Conservation (phyloP, 1,284 basidiomycete genomes). For the Irpex lacteus region DNA sequence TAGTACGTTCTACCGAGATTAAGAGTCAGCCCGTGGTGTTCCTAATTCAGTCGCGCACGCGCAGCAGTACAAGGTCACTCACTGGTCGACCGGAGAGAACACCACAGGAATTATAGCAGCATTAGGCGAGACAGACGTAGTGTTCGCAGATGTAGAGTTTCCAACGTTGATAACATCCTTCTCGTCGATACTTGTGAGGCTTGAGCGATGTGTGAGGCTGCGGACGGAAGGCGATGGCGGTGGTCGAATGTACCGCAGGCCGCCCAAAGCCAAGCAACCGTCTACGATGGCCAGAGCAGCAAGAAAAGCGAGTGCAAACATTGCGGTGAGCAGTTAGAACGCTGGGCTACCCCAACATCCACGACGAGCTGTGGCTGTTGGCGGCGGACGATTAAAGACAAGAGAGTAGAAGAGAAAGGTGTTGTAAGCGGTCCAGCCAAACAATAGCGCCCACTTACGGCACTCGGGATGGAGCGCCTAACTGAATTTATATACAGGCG, state of each 20-base stretch:
- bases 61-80: constrained; percentile 14
- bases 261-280: constrained; percentile 11
- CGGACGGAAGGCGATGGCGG: constrained; percentile 8
- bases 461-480: background rate
- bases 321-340: background rate
- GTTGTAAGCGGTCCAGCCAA: background rate
- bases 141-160: constrained; percentile 16
- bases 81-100: constrained; percentile 31
- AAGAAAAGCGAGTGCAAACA: constrained; percentile 9
- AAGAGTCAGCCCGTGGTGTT: background rate
- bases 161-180: background rate
- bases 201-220: constrained; percentile 16
- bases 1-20: constrained; percentile 60
- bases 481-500: no score
- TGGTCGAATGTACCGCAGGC: constrained; percentile 2
- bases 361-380: constrained; percentile 2
- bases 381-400: constrained; percentile 1
- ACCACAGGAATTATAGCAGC: constrained; percentile 27
- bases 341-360: constrained; percentile 8
- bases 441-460: background rate
- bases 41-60: background rate
- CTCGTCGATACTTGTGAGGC: constrained; percentile 22
- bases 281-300: constrained; percentile 12
- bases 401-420: background rate
- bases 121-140: constrained; percentile 16